Conservation (phyloP, 306 rosid species). For the Malus domestica region ASM211411v1 NC_041790.1:3791001-3791500, state of each 20-base stretch:
- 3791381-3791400: conserved; percentile 10
- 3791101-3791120: conserved; percentile 21
- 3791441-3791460: not conserved
- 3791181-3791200: conserved; percentile 49
- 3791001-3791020: conserved; percentile 76
- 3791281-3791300: conserved; percentile 86
- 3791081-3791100: conserved; percentile 37
- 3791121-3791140: conserved; percentile 32
- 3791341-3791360: conserved; percentile 9
- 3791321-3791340: conserved; percentile 60
- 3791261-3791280: conserved; percentile 89
- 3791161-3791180: conserved; percentile 68
- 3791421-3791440: conserved; percentile 10
- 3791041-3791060: conserved; percentile 42
- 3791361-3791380: conserved; percentile 5
- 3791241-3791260: conserved; percentile 55
- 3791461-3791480: not conserved
- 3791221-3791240: conserved; percentile 73
- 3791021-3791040: conserved; percentile 73
- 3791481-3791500: not conserved
- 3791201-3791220: conserved; percentile 46
- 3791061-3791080: conserved; percentile 59
- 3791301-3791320: conserved; percentile 76
- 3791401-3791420: conserved; percentile 7
- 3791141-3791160: conserved; percentile 22